Base-by-base conservation (phyloP, 202 grass and related monocot species). In the Carex arenaria region DNA sequence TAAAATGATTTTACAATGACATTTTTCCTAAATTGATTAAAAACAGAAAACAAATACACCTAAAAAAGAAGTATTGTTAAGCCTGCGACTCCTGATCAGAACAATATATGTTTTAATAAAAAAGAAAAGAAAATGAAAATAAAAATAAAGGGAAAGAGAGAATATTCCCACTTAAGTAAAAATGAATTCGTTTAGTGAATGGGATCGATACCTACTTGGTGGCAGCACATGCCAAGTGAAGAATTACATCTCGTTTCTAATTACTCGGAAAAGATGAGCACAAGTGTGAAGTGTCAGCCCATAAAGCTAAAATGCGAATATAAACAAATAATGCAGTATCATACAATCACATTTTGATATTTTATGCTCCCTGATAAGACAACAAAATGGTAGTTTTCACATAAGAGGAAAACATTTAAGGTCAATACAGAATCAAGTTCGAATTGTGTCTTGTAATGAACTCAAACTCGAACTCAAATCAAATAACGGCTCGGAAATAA, bases 351-450 rank as follows among this genome's bases (percentile, higher is more conserved):
- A 34, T 69, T 82, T 56, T 34, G 0, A 82, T 53, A 19, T 15
- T 13, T 20, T 52, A 55, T n/a, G 20, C 23, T 69, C 36, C 78
- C 26, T 8, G 7, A 81, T 40, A 81, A 10, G 11, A 65, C 59
- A 28, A 51, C 63, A 82, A 57, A 17, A 69, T 67, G 26, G 61
- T 20, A 36, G 45, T 69, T 52, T 67, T 67, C 47, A 51, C 42
- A 57, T 15, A 51, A 18, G 26, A 10, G 15, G 18, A 28, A 47
- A 81, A 23, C 9, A 55, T 36, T 26, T 4, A 47, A 45, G 20
- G 59, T 65, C 36, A n/a, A 82, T 49, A 28, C 15, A 78, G 17
- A 19, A 78, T 32, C 73, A 78, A 59, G 73, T 78, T 60, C 10
- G 30, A 78, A 36, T 32, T 57, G 26, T 53, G 45, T 57, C 28